phyloP scores from a whole-genome alignment of 192 early-diverging fungal species.

The Coemansia sp. region DNA sequence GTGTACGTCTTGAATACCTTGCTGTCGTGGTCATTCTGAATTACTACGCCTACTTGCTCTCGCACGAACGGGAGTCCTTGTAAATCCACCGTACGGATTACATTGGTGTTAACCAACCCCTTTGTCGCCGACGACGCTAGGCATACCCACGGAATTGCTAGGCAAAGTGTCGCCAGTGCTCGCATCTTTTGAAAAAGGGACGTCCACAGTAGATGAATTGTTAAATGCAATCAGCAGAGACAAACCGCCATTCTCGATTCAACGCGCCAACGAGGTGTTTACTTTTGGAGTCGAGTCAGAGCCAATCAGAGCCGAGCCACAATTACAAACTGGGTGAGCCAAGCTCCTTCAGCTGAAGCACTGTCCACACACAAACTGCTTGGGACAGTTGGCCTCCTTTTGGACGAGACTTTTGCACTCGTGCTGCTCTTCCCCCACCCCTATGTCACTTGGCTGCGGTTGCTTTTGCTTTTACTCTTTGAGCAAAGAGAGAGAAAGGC shows the following conservation, averaged over 20 bases:
- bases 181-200: neutral
- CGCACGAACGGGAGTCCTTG: conserved; percentile 36
- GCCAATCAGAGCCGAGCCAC: no score
- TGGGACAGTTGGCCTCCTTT: no score
- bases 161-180: neutral
- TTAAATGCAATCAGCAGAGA: neutral
- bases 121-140: neutral
- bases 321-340: no score
- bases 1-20: conserved; percentile 27
- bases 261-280: neutral
- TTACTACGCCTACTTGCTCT: conserved; percentile 52
- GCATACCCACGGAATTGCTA: neutral
- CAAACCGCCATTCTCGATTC: neutral
- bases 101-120: conserved; percentile 46
- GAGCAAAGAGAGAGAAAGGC: no score
- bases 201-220: neutral
- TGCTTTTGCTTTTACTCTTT: no score
- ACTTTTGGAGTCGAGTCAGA: no score
- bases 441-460: no score
- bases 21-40: conserved; percentile 42
- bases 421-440: no score
- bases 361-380: no score
- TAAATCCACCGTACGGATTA: conserved; percentile 45
- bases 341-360: no score
- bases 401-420: no score